Base-by-base conservation (phyloP, 371 early-diverging fungal genomes). In the Mucor irregularis region DNA sequence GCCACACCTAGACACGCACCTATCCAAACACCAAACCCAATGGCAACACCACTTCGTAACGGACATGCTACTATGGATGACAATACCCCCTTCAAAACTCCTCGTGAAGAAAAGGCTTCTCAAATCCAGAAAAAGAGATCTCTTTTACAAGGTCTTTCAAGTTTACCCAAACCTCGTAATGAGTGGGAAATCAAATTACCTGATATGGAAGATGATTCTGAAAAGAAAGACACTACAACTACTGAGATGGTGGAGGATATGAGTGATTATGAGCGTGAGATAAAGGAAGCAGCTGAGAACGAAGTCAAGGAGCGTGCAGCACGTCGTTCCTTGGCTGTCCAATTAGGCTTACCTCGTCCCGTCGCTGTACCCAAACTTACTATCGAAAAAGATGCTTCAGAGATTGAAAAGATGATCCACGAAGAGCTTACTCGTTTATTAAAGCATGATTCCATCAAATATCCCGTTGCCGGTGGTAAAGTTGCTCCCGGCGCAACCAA, bases 181-280 rank as follows among this genome's bases (percentile, higher is more conserved):
- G 94, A 96, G 57, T 95, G 95, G 69, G 93, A 95, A 48, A 88
- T 98, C 44, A 88, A 92, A 14, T 63, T 93, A 37, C 97, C 95
- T 1, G 93, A 93, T 19, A 50, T 76, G 35, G 76, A 71, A 14
- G 70, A 76, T 17, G 72, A 77, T 16, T 65, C 64, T 2, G 76
- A 81, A 14, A 68, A 75, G 5, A 59, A 42, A 0, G 64, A 62
- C 3, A 56, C 69, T 37, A 45, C 22, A 38, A 13, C 26, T 26
- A 39, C 40, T 17, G 53, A 35, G 5, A 24, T 46, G 17, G 61
- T 68, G 13, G 85, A 88, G 43, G 91, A 90, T 61, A 85, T 83
- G 55, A 85, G 77, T 7, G 93, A 93, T 40, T 67, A 84, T 17
- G 89, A 88, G 39, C 71, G 68, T 28, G 82, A 82, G 14, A 53